phyloP scores from a whole-genome alignment of 345 rosid genomes.

The Populus simonii region DNA sequence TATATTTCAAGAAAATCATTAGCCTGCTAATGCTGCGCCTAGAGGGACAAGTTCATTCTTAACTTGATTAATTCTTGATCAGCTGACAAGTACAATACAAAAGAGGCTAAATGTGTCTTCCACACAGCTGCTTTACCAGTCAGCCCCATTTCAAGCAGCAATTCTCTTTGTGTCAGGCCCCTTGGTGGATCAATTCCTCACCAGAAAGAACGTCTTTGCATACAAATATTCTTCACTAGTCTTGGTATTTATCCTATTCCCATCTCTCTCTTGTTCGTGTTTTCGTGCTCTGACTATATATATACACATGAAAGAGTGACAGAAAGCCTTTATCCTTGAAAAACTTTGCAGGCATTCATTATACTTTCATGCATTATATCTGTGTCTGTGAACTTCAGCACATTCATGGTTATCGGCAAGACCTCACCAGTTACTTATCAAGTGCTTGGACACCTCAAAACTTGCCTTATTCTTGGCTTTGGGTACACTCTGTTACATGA shows the following conservation, averaged over 20 bases:
- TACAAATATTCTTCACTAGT: constrained; percentile 73
- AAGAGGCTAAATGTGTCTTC: constrained; percentile 91
- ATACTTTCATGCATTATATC: constrained; percentile 78
- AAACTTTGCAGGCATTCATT: constrained; percentile 62
- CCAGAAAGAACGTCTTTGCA: constrained; percentile 81
- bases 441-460: constrained; percentile 95
- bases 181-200: constrained; percentile 80
- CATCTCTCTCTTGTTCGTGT: not conserved
- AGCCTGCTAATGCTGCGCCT: no score
- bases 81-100: constrained; percentile 96
- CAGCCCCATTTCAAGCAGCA: constrained; percentile 99
- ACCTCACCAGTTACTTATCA: constrained; percentile 97
- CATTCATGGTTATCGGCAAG: constrained; percentile 96
- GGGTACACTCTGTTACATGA: constrained; percentile 90
- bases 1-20: no score
- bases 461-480: constrained; percentile 84
- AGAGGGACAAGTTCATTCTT: constrained; percentile 5
- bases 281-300: not conserved
- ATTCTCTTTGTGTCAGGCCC: constrained; percentile 94
- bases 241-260: constrained; percentile 37
- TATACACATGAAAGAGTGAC: not conserved
- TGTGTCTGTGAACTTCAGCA: constrained; percentile 96
- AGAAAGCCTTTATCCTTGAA: no score
- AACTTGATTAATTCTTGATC: constrained; percentile 19
- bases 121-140: constrained; percentile 91